Percentiles rank a stretch among this genome's conserved stretches.
Evolutionary conservation across 495 filamentous ascomycete genomes (phyloP).

Genomic region (Penicillium turbatum): DNA sequence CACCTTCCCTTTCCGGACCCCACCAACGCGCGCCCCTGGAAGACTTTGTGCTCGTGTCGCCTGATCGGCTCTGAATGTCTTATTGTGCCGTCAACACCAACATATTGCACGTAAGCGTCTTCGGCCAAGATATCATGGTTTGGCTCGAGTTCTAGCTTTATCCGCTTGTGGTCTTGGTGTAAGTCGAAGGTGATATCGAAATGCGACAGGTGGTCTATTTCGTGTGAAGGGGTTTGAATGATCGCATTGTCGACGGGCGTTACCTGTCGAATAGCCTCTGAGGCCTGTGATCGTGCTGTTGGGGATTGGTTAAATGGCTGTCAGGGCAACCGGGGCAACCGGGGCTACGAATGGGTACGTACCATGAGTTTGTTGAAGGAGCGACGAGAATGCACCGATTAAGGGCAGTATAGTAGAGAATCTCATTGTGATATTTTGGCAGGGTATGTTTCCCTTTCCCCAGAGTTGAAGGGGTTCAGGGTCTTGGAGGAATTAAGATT

Average conservation of each 20-base stretch:
- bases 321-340: not conserved
- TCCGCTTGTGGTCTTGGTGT: slow-evolving; percentile 58
- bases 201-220: slow-evolving; percentile 69
- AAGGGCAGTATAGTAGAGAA: slow-evolving; percentile 20
- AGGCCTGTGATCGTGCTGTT: slow-evolving; percentile 65
- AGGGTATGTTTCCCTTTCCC: not conserved
- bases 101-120: slow-evolving; percentile 67
- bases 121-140: slow-evolving; percentile 86
- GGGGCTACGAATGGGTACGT: not conserved
- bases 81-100: slow-evolving; percentile 64
- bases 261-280: slow-evolving; percentile 72
- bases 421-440: slow-evolving; percentile 20
- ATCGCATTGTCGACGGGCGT: slow-evolving; percentile 67
- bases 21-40: slow-evolving; percentile 73
- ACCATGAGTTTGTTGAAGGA: slow-evolving; percentile 20
- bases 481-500: slow-evolving; percentile 3
- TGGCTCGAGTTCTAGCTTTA: slow-evolving; percentile 81
- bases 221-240: slow-evolving; percentile 74
- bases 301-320: slow-evolving; percentile 7
- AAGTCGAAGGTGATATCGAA: slow-evolving; percentile 82
- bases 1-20: slow-evolving; percentile 60
- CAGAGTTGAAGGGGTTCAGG: not conserved
- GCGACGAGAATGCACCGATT: slow-evolving; percentile 15
- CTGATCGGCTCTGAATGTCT: slow-evolving; percentile 58
- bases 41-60: slow-evolving; percentile 72